Evolutionary conservation across 2,329 filamentous ascomycete genomes (phyloP).

Genomic region (Phaeosphaeriaceae sp.): DNA sequence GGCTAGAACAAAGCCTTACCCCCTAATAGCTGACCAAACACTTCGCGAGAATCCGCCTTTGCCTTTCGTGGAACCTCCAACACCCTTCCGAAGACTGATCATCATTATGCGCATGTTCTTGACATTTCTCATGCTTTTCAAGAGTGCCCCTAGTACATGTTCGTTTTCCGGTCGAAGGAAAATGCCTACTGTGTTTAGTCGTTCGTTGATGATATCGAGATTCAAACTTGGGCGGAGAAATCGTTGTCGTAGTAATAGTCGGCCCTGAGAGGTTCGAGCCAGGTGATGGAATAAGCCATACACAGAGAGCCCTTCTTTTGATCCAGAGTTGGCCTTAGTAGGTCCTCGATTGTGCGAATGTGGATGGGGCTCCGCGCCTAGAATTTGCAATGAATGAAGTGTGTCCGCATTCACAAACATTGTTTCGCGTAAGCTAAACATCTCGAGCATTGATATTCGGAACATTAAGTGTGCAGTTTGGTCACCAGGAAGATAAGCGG

Average conservation of each 20-base stretch:
- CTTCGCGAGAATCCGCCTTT: constrained; percentile 66
- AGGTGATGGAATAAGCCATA: constrained; percentile 82
- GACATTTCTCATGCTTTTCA: constrained; percentile 69
- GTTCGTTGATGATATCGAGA: constrained; percentile 69
- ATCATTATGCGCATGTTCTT: constrained; percentile 76
- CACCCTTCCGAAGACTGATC: constrained; percentile 76
- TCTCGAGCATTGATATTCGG: constrained; percentile 69
- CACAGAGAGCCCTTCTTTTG: constrained; percentile 82
- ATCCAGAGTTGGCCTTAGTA: constrained; percentile 63
- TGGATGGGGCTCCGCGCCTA: constrained; percentile 82
- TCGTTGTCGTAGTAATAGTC: constrained; percentile 72
- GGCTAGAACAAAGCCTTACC: constrained; percentile 39
- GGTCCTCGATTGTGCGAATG: constrained; percentile 79
- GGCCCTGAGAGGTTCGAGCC: constrained; percentile 80
- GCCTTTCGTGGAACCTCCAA: constrained; percentile 61
- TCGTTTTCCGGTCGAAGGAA: constrained; percentile 73
- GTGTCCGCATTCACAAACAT: constrained; percentile 85
- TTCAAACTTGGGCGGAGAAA: constrained; percentile 82
- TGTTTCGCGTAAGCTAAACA: constrained; percentile 71
- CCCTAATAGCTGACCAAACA: constrained; percentile 74
- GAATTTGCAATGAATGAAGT: constrained; percentile 80
- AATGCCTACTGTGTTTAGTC: constrained; percentile 71
- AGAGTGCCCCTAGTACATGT: constrained; percentile 61
- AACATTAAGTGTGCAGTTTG: constrained; percentile 62
- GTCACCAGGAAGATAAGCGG: constrained; percentile 68